Evolutionary conservation across 2,329 filamentous ascomycete genomes (phyloP).

Genomic region (Alternaria sp.): DNA sequence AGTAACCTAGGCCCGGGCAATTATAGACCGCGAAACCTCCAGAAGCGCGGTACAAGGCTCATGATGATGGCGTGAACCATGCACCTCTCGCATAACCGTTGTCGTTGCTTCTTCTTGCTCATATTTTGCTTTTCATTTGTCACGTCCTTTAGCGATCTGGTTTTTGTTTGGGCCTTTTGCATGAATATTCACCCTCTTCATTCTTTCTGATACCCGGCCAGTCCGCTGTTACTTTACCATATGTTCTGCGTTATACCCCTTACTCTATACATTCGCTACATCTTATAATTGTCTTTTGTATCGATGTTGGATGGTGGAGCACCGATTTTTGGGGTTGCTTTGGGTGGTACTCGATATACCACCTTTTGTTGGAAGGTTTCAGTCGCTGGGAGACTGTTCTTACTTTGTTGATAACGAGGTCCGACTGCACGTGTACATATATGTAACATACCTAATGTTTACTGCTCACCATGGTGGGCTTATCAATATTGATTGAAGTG

Average conservation of each 20-base stretch:
- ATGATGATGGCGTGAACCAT: constrained; percentile 56
- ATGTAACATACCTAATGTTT: constrained; percentile 26
- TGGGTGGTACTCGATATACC: constrained; percentile 15
- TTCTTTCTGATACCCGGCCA: constrained; percentile 33
- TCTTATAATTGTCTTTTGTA: constrained; percentile 14
- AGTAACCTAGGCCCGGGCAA: constrained; percentile 48
- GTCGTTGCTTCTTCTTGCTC: background rate
- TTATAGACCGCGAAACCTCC: constrained; percentile 48
- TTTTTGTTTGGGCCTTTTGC: constrained; percentile 11
- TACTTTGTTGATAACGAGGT: constrained; percentile 21
- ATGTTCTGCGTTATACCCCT: constrained; percentile 11
- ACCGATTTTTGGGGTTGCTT: background rate
- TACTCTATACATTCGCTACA: constrained; percentile 11
- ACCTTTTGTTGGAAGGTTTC: constrained; percentile 9
- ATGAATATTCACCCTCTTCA: constrained; percentile 18
- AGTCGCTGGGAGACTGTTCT: constrained; percentile 14
- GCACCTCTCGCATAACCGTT: background rate
- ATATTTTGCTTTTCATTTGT: constrained; percentile 4
- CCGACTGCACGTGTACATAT: constrained; percentile 25
- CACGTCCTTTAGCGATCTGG: constrained; percentile 17
- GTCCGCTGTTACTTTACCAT: constrained; percentile 19
- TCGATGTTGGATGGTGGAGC: constrained; percentile 5
- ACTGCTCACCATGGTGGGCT: constrained; percentile 6
- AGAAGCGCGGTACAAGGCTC: constrained; percentile 57
- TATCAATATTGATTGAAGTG: background rate